Conservation (phyloP, 2,329 filamentous ascomycete species). For the Alternaria rosae region DNA sequence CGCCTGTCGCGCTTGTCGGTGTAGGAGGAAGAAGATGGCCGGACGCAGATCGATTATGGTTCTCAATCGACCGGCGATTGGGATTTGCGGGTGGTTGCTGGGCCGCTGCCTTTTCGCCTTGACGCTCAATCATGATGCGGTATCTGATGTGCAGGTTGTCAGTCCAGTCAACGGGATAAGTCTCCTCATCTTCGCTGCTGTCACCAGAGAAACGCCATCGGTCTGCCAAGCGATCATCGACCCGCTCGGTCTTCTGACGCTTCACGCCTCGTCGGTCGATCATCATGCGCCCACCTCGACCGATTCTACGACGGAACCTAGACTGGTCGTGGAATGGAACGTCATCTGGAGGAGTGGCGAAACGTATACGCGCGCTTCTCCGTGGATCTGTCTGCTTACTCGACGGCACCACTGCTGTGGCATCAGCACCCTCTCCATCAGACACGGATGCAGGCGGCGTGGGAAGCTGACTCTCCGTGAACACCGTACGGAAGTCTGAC, state of each 20-base stretch:
- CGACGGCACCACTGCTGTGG: constrained; percentile 48
- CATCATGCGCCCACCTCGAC: constrained; percentile 83
- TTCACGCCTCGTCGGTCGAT: constrained; percentile 82
- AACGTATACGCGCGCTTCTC: constrained; percentile 45
- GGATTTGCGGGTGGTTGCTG: constrained; percentile 35
- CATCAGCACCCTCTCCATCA: constrained; percentile 52
- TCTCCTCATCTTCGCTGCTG: constrained; percentile 77
- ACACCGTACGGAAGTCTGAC: constrained; percentile 50
- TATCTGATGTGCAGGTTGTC: constrained; percentile 65
- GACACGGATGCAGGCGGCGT: constrained; percentile 58
- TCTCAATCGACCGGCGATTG: constrained; percentile 42
- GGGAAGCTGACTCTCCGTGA: constrained; percentile 51
- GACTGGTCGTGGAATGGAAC: constrained; percentile 56
- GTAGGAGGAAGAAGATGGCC: constrained; percentile 47
- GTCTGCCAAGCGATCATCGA: constrained; percentile 47
- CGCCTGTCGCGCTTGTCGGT: constrained; percentile 28
- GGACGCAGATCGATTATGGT: constrained; percentile 46
- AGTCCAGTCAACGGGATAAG: constrained; percentile 78
- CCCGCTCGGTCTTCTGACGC: constrained; percentile 49
- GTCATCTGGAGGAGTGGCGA: constrained; percentile 50
- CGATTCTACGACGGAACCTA: constrained; percentile 82
- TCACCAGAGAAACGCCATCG: constrained; percentile 86
- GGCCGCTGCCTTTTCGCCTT: constrained; percentile 48
- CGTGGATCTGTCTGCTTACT: constrained; percentile 35
- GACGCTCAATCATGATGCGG: constrained; percentile 59